These are phyloP conservation scores for Pseudogymnoascus sp. DNA, from an alignment of 2,329 filamentous ascomycete genomes.

Conservation along the genomic window DNA sequence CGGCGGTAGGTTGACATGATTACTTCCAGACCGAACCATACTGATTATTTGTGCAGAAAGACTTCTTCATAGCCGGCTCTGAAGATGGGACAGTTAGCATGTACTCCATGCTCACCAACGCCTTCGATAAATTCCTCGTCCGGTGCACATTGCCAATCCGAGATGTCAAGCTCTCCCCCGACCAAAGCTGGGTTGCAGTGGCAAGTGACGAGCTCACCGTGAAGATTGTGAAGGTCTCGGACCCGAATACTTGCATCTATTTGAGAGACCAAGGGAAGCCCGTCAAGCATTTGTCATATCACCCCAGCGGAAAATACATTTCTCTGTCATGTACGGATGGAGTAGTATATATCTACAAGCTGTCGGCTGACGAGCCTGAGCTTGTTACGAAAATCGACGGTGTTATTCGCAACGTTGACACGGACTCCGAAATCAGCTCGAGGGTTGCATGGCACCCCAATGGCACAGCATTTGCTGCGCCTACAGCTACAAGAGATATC, in stretches of 20 bases:
- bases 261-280: conserved; percentile 77
- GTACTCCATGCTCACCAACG: conserved; percentile 70
- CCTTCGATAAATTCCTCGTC: conserved; percentile 74
- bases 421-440: conserved; percentile 68
- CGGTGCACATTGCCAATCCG: conserved; percentile 80
- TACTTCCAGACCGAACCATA: neutral
- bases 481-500: conserved; percentile 74
- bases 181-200: conserved; percentile 83
- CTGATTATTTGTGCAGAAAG: conserved; percentile 43
- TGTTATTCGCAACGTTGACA: conserved; percentile 70
- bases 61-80: conserved; percentile 80
- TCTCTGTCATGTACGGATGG: conserved; percentile 85
- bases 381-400: conserved; percentile 80
- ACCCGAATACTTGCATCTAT: conserved; percentile 68
- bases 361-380: conserved; percentile 70
- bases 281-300: conserved; percentile 88
- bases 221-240: conserved; percentile 75
- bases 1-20: conserved; percentile 42
- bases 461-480: conserved; percentile 79
- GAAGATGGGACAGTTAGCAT: conserved; percentile 95
- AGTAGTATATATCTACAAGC: conserved; percentile 80
- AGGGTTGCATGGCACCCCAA: conserved; percentile 87
- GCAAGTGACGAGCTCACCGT: conserved; percentile 94
- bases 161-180: conserved; percentile 74
- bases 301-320: conserved; percentile 67